These are phyloP conservation scores for Thamnidium elegans DNA, from an alignment of 192 early-diverging fungal genomes.

Conservation along the genomic window DNA sequence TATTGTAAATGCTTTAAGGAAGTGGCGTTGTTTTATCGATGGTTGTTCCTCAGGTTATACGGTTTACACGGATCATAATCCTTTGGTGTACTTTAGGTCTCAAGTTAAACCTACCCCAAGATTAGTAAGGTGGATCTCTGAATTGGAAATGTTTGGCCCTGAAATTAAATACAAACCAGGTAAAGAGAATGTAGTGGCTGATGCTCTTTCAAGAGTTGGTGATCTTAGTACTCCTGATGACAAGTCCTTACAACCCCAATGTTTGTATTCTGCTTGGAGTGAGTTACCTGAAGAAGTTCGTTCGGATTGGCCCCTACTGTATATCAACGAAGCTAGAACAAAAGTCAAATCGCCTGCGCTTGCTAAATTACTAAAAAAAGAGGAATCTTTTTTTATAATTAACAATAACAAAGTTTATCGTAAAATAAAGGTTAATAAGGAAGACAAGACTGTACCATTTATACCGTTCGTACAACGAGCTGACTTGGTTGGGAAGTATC, in stretches of 20 bases:
- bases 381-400: not conserved
- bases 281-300: not conserved
- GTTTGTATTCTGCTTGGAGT: not conserved
- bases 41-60: not conserved
- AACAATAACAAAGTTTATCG: not conserved
- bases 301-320: conserved; percentile 5
- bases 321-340: not conserved
- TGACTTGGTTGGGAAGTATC: not conserved
- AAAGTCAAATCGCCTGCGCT: not conserved
- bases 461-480: not conserved
- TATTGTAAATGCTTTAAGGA: conserved; percentile 12
- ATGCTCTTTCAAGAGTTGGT: conserved; percentile 4
- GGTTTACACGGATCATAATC: conserved; percentile 1
- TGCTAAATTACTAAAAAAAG: not conserved
- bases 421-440: not conserved
- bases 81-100: not conserved
- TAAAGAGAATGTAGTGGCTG: conserved; percentile 10
- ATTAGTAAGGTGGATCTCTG: not conserved
- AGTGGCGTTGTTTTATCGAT: conserved; percentile 18
- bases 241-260: not conserved
- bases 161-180: conserved; percentile 17
- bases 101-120: conserved; percentile 9
- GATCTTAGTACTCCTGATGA: not conserved
- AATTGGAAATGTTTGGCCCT: conserved; percentile 11
- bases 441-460: not conserved